Base-by-base conservation (phyloP, 2,329 filamentous ascomycete genomes). In the Stemphylium beticola region DNA sequence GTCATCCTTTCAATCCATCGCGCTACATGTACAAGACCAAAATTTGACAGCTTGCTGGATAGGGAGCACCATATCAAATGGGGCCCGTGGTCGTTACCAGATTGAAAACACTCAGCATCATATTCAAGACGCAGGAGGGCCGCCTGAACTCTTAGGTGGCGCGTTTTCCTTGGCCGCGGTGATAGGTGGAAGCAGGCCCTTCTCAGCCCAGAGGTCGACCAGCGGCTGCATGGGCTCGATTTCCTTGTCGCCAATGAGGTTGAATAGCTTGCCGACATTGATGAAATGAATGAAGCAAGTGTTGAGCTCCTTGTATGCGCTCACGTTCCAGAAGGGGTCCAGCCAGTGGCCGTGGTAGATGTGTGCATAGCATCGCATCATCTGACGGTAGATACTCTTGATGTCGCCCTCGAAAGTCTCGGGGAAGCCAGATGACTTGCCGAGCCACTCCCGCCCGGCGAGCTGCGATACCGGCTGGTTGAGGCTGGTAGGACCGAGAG, bases 191-290 rank as follows among this genome's bases (percentile, higher is more conserved):
- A 98, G 90, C 22, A 93, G 90, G 55, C 93, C 92, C 71, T 93
- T 93, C 59, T 88, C 88, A 22, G 92, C 87, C 89, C 93, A 97
- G 42, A 97, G 83, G 69, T 97, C 92, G 65, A 98, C 91, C 65
- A 98, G 79, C 22, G 91, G 92, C 79, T 96, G 91, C 92, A 98
- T 96, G 18, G 93, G 93, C 81, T 97, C 93, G 67, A 96, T 85
- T 77, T 97, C 93, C 69, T 92, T 89, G 55, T 92, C 91, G 64
- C 89, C 89, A 58, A 98, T 85, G 79, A 98, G 68, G 12, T 77
- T 76, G 57, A 92, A 87, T 71, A 96, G 85, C 71, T 92, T 93
- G 50, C 92, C 95, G 42, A 82, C 80, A 56, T 81, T 82, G 67
- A 82, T 74, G 61, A 82, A 82, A 64, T 82, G 80, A 49, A 82